A percentile compares a stretch with the other conserved stretches of the same genome.
Evolutionary conservation across 2,329 filamentous ascomycete species (phyloP).

Genomic region (Ceratocystiopsis minuta): DNA sequence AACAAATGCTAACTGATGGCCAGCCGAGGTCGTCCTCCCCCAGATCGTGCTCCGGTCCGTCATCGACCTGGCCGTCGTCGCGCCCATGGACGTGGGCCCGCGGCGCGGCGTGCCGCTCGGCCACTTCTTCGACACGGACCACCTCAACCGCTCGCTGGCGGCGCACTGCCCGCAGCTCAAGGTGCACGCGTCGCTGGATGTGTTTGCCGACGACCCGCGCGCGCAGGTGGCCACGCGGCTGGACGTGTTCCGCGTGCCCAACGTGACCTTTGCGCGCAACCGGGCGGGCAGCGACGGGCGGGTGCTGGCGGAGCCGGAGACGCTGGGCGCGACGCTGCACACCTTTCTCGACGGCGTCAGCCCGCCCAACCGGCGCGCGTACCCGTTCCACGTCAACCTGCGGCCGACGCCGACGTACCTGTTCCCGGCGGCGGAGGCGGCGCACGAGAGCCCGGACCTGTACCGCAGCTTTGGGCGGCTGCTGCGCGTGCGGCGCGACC

Average conservation of each 20-base stretch:
- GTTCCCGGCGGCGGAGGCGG: constrained; percentile 16
- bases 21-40: constrained; percentile 21
- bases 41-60: constrained; percentile 17
- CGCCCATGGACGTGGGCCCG: constrained; percentile 12
- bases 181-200: constrained; percentile 17
- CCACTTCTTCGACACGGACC: constrained; percentile 18
- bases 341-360: constrained; percentile 12
- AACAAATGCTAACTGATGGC: neutral
- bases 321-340: constrained; percentile 11
- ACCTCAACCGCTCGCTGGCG: constrained; percentile 15
- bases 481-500: constrained; percentile 18
- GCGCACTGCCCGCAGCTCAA: constrained; percentile 20
- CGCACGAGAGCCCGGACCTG: constrained; percentile 12
- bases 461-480: constrained; percentile 18
- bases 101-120: constrained; percentile 14
- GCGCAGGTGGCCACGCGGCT: constrained; percentile 12
- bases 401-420: constrained; percentile 11
- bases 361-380: constrained; percentile 13
- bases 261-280: constrained; percentile 2
- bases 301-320: constrained; percentile 11
- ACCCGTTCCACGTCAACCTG: constrained; percentile 18
- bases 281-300: constrained; percentile 8
- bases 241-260: constrained; percentile 10
- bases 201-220: constrained; percentile 16
- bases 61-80: constrained; percentile 13